Conservation (phyloP, 2,329 filamentous ascomycete genomes). For the Aspergillus sp. region DNA sequence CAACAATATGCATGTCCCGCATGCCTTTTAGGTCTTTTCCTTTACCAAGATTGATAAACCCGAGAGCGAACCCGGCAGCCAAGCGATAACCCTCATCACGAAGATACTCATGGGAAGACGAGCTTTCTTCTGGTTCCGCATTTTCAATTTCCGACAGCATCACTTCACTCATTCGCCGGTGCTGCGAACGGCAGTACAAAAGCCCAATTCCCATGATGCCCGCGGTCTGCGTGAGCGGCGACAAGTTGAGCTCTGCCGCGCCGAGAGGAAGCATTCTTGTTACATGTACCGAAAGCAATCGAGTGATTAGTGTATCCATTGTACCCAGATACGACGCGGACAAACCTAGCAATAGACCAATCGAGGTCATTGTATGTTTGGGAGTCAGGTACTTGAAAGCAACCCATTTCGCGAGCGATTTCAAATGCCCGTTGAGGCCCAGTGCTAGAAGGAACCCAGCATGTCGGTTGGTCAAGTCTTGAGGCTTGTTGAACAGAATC, state of each 20-base stretch:
- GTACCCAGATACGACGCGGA: conserved; percentile 94
- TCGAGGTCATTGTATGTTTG: conserved; percentile 98
- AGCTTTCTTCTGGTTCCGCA: conserved; percentile 75
- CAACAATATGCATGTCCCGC: conserved; percentile 90
- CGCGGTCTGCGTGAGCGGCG: conserved; percentile 89
- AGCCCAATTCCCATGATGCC: conserved; percentile 97
- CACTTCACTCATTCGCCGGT: conserved; percentile 97
- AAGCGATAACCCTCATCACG: conserved; percentile 96
- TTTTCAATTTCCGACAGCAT: conserved; percentile 98
- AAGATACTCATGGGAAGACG: conserved; percentile 71
- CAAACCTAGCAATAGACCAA: conserved; percentile 88
- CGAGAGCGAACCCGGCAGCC: conserved; percentile 89
- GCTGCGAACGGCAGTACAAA: conserved; percentile 91
- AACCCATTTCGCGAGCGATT: conserved; percentile 93
- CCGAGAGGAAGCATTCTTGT: conserved; percentile 91
- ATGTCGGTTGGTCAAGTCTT: conserved; percentile 92
- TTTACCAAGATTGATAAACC: conserved; percentile 92
- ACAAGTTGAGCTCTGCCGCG: conserved; percentile 91
- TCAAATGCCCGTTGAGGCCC: conserved; percentile 93
- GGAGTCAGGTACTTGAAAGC: conserved; percentile 99
- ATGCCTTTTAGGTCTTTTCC: conserved; percentile 85
- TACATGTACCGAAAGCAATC: conserved; percentile 91
- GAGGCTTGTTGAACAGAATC: conserved; percentile 97
- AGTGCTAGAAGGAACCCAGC: conserved; percentile 90
- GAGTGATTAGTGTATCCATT: conserved; percentile 94